A percentile compares a stretch with the other conserved stretches of the same genome.
Conservation (phyloP, 805 yeast species). For the Kurtzmaniella cleridarum region DNA sequence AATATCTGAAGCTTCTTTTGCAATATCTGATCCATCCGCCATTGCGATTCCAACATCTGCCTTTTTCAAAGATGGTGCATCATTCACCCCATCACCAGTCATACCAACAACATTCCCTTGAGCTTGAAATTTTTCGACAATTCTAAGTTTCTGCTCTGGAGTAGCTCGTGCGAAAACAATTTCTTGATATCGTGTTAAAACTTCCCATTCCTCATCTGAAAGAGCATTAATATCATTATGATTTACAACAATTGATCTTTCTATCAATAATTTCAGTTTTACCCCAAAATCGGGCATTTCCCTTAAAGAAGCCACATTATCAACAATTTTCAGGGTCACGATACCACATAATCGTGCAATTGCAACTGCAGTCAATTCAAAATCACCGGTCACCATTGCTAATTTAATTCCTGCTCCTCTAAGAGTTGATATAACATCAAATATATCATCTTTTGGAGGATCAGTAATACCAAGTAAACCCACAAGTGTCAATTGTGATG, state of each 20-base stretch:
- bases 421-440: slow-evolving; percentile 24
- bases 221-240: slow-evolving; percentile 26
- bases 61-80: slow-evolving; percentile 30
- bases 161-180: slow-evolving; percentile 36
- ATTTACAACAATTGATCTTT: slow-evolving; percentile 25
- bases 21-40: slow-evolving; percentile 26
- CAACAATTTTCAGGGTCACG: slow-evolving; percentile 17
- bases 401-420: slow-evolving; percentile 37
- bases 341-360: slow-evolving; percentile 43
- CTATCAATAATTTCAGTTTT: slow-evolving; percentile 9
- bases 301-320: slow-evolving; percentile 14
- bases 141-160: slow-evolving; percentile 49
- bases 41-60: slow-evolving; percentile 30
- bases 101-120: slow-evolving; percentile 25
- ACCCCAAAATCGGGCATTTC: not conserved
- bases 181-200: slow-evolving; percentile 28
- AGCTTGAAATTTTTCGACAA: slow-evolving; percentile 42
- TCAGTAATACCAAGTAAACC: slow-evolving; percentile 41
- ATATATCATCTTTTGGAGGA: slow-evolving; percentile 36
- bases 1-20: slow-evolving; percentile 34
- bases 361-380: slow-evolving; percentile 45
- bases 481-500: slow-evolving; percentile 18
- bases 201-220: slow-evolving; percentile 40
- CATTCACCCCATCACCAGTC: slow-evolving; percentile 34
- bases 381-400: slow-evolving; percentile 50